Base-by-base conservation (phyloP, 202 grass and related monocot genomes). In the Carex sylvatica region DNA sequence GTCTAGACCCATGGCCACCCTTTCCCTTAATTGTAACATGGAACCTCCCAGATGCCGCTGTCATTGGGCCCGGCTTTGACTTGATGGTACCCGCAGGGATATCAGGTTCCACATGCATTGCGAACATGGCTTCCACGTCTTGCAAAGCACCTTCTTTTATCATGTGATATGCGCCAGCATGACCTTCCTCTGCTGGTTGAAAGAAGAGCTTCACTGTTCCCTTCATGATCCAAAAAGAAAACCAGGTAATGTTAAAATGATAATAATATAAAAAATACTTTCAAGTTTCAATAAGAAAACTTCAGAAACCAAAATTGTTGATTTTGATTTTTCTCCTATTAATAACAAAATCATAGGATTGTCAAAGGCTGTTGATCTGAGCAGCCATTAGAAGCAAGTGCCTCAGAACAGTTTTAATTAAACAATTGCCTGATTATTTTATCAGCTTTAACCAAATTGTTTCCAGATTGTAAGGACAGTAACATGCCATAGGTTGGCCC, bases 131-230 rank as follows among this genome's bases (percentile, higher is more conserved):
- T 24, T 88, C 56, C 18, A 82, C 83, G 5, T 58, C 80, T 14
- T 91, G 83, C 22, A 94, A 84, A 35, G 20, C 51, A 2, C 83
- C 89, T 84, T 91, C 87, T 80, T 90, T 59, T 7, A 94, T 31
- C 36, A 94, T 55, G 49, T 90, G 84, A 15, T 86, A 88, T 18
- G 89, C 92, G 0, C 92, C 92, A 0, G 65, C 89, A 2, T 73
- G n/a, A 30, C 87, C 81, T 86, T 94, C 87, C 80, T 94, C 92
- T 70, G 77, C 92, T 53, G 92, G 89, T 83, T 91, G 89, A 81
- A 94, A 94, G 28, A 91, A 79, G 24, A 94, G 87, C 83, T 91
- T 94, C 36, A 94, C 89, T 52, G 83, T 91, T 10, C 89, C 92
- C 92, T 94, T 76, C 11, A 0, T 6, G 66, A 80, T 49, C 13